These are phyloP conservation scores for Rhodotorula sp. DNA, from an alignment of 1,284 basidiomycete genomes.

Conservation along the genomic window DNA sequence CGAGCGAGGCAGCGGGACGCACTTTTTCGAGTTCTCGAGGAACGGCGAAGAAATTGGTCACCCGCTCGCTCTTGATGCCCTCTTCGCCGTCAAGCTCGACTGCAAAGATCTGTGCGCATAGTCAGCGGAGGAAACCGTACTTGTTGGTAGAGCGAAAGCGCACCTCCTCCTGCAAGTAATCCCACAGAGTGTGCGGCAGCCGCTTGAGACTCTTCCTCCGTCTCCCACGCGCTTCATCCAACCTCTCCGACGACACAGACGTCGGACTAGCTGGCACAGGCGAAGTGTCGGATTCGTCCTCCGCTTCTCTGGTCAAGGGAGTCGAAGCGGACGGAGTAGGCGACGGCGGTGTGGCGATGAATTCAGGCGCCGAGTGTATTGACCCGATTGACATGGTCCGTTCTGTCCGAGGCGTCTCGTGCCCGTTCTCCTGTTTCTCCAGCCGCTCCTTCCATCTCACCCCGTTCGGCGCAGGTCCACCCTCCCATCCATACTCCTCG, in stretches of 20 bases:
- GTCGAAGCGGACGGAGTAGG: not conserved
- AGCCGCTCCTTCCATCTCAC: not conserved
- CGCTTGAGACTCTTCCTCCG: not conserved
- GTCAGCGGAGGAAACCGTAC: not conserved
- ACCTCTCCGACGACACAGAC: not conserved
- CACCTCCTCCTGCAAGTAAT: slow-evolving; percentile 71
- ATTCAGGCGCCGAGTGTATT: slow-evolving; percentile 39
- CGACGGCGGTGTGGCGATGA: not conserved
- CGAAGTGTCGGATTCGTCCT: not conserved
- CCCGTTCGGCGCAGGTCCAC: not conserved
- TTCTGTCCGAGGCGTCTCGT: not conserved
- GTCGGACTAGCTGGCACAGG: not conserved
- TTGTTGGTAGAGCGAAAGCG: not conserved
- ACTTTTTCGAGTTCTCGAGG: slow-evolving; percentile 94
- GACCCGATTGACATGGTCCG: slow-evolving; percentile 16
- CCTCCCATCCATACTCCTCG: too few species aligned
- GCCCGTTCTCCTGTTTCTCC: not conserved
- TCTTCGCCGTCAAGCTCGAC: slow-evolving; percentile 91
- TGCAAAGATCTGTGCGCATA: slow-evolving; percentile 62
- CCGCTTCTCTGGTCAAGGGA: too few species aligned
- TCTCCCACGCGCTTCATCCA: not conserved
- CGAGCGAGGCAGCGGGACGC: slow-evolving; percentile 28
- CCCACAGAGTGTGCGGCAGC: slow-evolving; percentile 78
- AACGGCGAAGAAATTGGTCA: slow-evolving; percentile 92
- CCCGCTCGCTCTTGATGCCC: slow-evolving; percentile 94